phyloP scores from a whole-genome alignment of 306 rosid genomes.

The Neltuma alba region DNA sequence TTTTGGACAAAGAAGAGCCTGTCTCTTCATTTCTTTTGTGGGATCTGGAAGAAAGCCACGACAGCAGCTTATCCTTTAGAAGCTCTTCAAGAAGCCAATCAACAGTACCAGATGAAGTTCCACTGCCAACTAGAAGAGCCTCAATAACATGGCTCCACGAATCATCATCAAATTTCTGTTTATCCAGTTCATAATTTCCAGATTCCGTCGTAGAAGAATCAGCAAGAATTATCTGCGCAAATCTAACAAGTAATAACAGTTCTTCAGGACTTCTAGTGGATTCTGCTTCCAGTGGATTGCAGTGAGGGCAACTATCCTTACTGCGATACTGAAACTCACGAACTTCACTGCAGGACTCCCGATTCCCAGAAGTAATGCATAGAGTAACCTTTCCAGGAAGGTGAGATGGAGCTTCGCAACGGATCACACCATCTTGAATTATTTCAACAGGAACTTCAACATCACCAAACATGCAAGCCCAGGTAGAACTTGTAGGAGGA shows the following conservation, averaged over 20 bases:
- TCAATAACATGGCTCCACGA: slow-evolving; percentile 70
- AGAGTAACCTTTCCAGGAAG: slow-evolving; percentile 76
- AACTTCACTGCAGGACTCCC: slow-evolving; percentile 87
- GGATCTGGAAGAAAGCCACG: slow-evolving; percentile 71
- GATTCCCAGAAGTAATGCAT: slow-evolving; percentile 80
- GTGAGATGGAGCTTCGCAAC: slow-evolving; percentile 82
- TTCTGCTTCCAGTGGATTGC: slow-evolving; percentile 53
- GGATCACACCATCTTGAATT: slow-evolving; percentile 77
- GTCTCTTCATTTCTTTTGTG: slow-evolving; percentile 45
- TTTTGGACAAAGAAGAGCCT: slow-evolving; percentile 78
- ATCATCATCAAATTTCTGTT: slow-evolving; percentile 58
- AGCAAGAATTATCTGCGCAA: slow-evolving; percentile 73
- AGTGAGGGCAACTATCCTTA: slow-evolving; percentile 45
- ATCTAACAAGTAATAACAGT: slow-evolving; percentile 80
- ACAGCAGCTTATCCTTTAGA: slow-evolving; percentile 75
- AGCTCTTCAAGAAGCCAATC: slow-evolving; percentile 88
- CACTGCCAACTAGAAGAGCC: slow-evolving; percentile 67
- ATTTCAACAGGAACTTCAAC: slow-evolving; percentile 82
- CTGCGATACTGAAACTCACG: slow-evolving; percentile 79
- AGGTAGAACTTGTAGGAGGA: slow-evolving; percentile 60
- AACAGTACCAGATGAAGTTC: slow-evolving; percentile 65
- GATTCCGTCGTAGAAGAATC: slow-evolving; percentile 48
- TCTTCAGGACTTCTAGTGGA: slow-evolving; percentile 68
- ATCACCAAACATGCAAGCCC: slow-evolving; percentile 95
- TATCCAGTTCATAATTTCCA: slow-evolving; percentile 39